phyloP scores from a whole-genome alignment of 2,329 filamentous ascomycete genomes.

The Aspergillus fumigatiaffinis region DNA sequence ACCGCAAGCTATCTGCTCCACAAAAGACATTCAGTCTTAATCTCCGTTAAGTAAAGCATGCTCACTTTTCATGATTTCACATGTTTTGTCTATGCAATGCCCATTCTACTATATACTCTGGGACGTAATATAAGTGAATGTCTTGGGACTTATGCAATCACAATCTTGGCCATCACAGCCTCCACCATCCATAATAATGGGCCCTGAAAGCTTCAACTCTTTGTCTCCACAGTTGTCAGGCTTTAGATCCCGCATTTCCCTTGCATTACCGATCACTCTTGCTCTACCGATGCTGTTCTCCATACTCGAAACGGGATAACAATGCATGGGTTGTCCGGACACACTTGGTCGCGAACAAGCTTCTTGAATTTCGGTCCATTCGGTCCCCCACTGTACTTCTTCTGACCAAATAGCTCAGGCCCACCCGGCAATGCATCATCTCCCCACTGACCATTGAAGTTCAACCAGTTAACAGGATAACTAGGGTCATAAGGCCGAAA shows the following conservation, averaged over 20 bases:
- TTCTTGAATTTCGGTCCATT: constrained; percentile 60
- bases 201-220: neutral
- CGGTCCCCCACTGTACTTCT: constrained; percentile 56
- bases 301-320: constrained; percentile 36
- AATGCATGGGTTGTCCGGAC: constrained; percentile 50
- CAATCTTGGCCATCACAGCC: neutral
- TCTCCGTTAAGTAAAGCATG: no score
- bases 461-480: constrained; percentile 52
- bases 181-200: neutral
- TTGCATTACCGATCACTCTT: neutral
- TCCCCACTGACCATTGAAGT: constrained; percentile 59
- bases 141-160: neutral
- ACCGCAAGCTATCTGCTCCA: no score
- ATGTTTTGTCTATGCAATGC: no score
- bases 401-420: constrained; percentile 51
- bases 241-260: neutral
- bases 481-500: constrained; percentile 48
- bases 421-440: constrained; percentile 54
- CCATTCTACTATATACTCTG: no score
- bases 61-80: no score
- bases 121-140: neutral
- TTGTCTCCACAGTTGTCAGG: neutral
- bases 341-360: constrained; percentile 53
- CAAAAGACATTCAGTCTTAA: no score
- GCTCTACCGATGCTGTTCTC: constrained; percentile 7